Evolutionary conservation across 192 early-diverging fungal genomes (phyloP), one percentile per base, ranked within the genome.

Genomic region (Coemansia sp.): DNA sequence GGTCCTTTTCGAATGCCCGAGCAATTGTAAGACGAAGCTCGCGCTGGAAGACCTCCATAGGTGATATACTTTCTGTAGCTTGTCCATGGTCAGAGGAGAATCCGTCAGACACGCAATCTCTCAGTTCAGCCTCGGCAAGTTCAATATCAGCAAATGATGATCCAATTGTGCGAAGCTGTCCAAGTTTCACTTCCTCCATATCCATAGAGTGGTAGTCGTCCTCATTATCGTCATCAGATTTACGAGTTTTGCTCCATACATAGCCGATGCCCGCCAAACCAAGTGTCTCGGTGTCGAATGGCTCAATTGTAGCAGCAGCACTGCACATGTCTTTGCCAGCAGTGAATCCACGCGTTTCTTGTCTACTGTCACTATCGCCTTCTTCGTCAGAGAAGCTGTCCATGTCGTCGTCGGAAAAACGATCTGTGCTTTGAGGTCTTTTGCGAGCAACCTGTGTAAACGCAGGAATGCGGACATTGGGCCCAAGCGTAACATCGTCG

Each of bases 1-100:
- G 93, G 50, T 86, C 78, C 57, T 95, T 93, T 19, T 79, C 84
- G 65, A 96, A 88, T 9, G 94, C 93, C 12, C 94, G 86, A 40
- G 92, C 89, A 53, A 97, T 78, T 0, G 94, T 95, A 32, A 93
- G 86, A 6, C 84, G 91, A 12, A 83, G 67, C 71, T 78, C 94
- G 23, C 85, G 81, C 58, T 89, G 87, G 81, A 92, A 89, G 43
- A 90, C 88, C 49, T 93, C 92, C 2, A 83, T 68, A 8, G 73
- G 44, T 1, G 64, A 57, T 26, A 56, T 69, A 21, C 79, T 84
- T 8, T 77, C 83, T 12, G 79, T 76, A 45, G 74, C 71, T n/a
- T 86, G 79, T 15, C 76, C 79, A 54, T 83, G 76, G 18, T 84
- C 84, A 15, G 53, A 47, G 21, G 39, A 48, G 15, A 80, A 71